A percentile compares a stretch with the other conserved stretches of the same genome.
phyloP scores from a whole-genome alignment of 2,329 filamentous ascomycete species.

The Arthroderma sp. region DNA sequence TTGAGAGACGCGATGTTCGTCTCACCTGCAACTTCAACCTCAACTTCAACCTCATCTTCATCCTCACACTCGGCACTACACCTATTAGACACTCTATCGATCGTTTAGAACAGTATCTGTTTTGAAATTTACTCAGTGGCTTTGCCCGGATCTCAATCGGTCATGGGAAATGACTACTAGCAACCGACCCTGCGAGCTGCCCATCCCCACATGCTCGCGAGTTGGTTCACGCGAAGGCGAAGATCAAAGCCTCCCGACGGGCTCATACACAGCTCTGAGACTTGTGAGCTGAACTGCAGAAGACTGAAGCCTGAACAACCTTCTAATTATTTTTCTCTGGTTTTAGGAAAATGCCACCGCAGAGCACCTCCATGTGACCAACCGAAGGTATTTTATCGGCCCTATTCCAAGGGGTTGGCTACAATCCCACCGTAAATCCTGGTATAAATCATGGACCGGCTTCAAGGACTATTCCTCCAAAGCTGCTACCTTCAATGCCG shows the following conservation, averaged over 20 bases:
- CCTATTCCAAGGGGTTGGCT: slow-evolving; percentile 54
- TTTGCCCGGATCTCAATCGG: too few species aligned
- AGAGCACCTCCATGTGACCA: slow-evolving; percentile 49
- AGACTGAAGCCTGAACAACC: neutral
- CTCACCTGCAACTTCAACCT: too few species aligned
- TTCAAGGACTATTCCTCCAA: slow-evolving; percentile 35
- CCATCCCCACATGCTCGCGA: slow-evolving; percentile 7
- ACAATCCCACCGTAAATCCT: slow-evolving; percentile 48
- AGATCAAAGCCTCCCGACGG: slow-evolving; percentile 29
- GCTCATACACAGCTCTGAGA: slow-evolving; percentile 42
- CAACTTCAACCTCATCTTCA: too few species aligned
- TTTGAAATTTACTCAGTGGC: too few species aligned
- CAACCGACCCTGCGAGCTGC: slow-evolving; percentile 4
- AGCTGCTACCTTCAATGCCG: slow-evolving; percentile 40
- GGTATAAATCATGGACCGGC: slow-evolving; percentile 40
- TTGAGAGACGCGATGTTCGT: too few species aligned
- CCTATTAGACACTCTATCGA: too few species aligned
- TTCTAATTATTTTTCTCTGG: slow-evolving; percentile 3
- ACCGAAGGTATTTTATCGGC: slow-evolving; percentile 50
- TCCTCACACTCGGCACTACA: too few species aligned
- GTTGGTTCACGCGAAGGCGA: slow-evolving; percentile 12
- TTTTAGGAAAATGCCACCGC: slow-evolving; percentile 46
- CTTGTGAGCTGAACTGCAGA: slow-evolving; percentile 28
- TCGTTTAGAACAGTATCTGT: too few species aligned
- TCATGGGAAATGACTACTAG: slow-evolving; percentile 10